Percentiles rank a stretch among this genome's conserved stretches.
Evolutionary conservation across 306 rosid genomes (phyloP).

Genomic region (Fragaria ananassa): DNA sequence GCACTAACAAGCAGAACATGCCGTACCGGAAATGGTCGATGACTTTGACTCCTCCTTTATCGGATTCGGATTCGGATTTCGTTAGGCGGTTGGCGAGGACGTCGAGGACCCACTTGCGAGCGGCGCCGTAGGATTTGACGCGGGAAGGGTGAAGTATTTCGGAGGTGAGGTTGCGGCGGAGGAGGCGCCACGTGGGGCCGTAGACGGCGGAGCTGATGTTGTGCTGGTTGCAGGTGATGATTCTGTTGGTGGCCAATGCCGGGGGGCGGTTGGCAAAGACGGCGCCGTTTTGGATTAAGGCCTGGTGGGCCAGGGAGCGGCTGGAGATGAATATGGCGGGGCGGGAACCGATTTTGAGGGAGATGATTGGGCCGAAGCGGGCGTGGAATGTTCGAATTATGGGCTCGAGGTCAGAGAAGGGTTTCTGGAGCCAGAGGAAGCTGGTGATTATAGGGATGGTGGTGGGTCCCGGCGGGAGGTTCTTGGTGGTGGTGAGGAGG

Average conservation of each 20-base stretch:
- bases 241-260: background rate
- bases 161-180: slow-evolving; percentile 35
- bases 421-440: slow-evolving; percentile 4
- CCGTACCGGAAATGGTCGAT: slow-evolving; percentile 22
- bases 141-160: slow-evolving; percentile 32
- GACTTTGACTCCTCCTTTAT: background rate
- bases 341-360: slow-evolving; percentile 19
- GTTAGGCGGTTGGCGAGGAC: slow-evolving; percentile 14
- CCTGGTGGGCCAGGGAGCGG: slow-evolving; percentile 27
- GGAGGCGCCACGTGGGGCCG: slow-evolving; percentile 31
- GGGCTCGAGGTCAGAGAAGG: slow-evolving; percentile 10
- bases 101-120: slow-evolving; percentile 28
- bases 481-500: background rate
- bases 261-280: slow-evolving; percentile 30
- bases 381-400: slow-evolving; percentile 20
- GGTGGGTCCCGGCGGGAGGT: slow-evolving; percentile 26
- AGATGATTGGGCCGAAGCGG: slow-evolving; percentile 26
- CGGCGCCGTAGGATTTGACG: slow-evolving; percentile 8
- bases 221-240: slow-evolving; percentile 13
- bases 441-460: slow-evolving; percentile 10
- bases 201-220: slow-evolving; percentile 21
- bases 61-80: no score
- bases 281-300: slow-evolving; percentile 27
- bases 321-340: slow-evolving; percentile 19
- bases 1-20: slow-evolving; percentile 24